These are phyloP conservation scores for Hysterangium stoloniferum DNA, from an alignment of 768 basidiomycete genomes.

Conservation along the genomic window DNA sequence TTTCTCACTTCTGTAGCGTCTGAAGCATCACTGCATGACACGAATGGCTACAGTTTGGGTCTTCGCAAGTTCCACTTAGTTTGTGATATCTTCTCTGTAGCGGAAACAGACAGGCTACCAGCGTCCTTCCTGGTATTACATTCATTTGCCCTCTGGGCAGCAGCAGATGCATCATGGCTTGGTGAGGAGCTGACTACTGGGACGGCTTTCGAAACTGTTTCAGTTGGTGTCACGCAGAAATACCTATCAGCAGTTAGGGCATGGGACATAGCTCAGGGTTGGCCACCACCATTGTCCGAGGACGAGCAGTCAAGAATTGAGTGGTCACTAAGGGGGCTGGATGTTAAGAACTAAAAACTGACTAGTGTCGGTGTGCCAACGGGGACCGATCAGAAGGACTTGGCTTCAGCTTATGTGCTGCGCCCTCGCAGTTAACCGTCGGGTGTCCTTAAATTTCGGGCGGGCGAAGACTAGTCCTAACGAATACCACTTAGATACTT, in stretches of 20 bases:
- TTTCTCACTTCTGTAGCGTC: slow-evolving; percentile 17
- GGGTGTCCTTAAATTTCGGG: too few relatives aligned
- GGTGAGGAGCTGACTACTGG: slow-evolving; percentile 10
- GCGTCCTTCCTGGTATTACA: slow-evolving; percentile 25
- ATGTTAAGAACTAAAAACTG: too few relatives aligned
- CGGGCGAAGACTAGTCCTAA: too few relatives aligned
- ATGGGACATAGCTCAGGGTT: slow-evolving; percentile 33
- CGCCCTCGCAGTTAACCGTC: too few relatives aligned
- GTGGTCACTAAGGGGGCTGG: slow-evolving; percentile 26
- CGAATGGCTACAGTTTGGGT: slow-evolving; percentile 17
- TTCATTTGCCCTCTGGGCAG: slow-evolving; percentile 31
- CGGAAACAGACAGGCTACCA: slow-evolving; percentile 21
- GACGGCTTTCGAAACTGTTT: slow-evolving; percentile 26
- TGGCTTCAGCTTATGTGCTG: too few relatives aligned
- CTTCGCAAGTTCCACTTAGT: slow-evolving; percentile 26
- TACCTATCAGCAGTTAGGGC: slow-evolving; percentile 31
- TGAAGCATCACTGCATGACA: slow-evolving; percentile 18
- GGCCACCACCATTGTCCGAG: slow-evolving; percentile 25
- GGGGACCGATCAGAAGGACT: too few relatives aligned
- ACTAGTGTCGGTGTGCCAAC: too few relatives aligned
- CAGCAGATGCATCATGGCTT: slow-evolving; percentile 20
- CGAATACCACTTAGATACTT: too few relatives aligned
- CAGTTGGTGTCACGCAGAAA: slow-evolving; percentile 20
- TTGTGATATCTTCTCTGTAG: slow-evolving; percentile 26
- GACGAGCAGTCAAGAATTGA: slow-evolving; percentile 18